Conservation (phyloP, 495 filamentous ascomycete species). For the Mytilinidion resinicola region DNA sequence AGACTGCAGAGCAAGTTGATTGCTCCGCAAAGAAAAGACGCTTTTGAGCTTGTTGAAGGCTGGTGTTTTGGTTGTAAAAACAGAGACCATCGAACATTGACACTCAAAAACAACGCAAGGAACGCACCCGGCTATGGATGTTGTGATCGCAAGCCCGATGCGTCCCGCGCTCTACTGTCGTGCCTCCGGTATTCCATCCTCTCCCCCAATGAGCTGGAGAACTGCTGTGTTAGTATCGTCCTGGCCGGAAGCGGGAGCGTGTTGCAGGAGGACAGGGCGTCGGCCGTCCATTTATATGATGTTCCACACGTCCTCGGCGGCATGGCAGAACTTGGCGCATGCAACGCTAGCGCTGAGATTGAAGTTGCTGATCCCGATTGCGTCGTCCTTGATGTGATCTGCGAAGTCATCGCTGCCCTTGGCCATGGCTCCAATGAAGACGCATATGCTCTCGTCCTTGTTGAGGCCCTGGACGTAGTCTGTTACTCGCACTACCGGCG, state of each 20-base stretch:
- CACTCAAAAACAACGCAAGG: constrained; percentile 40
- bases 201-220: not conserved
- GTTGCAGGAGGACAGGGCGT: constrained; percentile 16
- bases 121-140: constrained; percentile 41
- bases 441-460: constrained; percentile 85
- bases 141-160: constrained; percentile 45
- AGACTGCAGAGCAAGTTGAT: constrained; percentile 53
- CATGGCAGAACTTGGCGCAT: constrained; percentile 98
- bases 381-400: constrained; percentile 88
- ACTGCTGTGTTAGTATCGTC: constrained; percentile 2
- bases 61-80: constrained; percentile 80
- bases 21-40: constrained; percentile 56
- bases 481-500: constrained; percentile 73
- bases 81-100: constrained; percentile 53
- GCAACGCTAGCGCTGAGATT: constrained; percentile 94
- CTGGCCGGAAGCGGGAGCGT: constrained; percentile 5
- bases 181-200: constrained; percentile 16
- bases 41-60: constrained; percentile 74
- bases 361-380: constrained; percentile 97
- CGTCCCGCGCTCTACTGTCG: constrained; percentile 28
- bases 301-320: constrained; percentile 92
- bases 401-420: constrained; percentile 95
- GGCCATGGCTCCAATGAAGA: constrained; percentile 97
- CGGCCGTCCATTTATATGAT: constrained; percentile 55
- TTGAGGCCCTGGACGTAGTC: constrained; percentile 79